Conservation (phyloP, 1,284 basidiomycete species). For the Leccinum pachyderme region DNA sequence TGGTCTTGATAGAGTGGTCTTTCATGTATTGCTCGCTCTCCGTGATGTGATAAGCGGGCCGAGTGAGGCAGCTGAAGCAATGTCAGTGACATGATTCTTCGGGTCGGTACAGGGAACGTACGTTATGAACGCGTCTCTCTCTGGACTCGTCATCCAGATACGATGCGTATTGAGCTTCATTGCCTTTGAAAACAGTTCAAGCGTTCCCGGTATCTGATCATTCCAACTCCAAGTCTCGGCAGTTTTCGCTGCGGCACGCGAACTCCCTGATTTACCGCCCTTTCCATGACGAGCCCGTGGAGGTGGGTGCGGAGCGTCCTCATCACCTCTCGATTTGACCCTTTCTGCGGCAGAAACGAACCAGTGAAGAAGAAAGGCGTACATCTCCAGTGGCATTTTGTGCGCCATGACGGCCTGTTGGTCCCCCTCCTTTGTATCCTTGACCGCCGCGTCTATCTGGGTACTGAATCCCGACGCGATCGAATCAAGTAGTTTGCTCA, state of each 20-base stretch:
- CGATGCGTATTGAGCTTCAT: slow-evolving; percentile 75
- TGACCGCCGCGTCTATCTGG: slow-evolving; percentile 66
- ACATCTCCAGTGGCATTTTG: slow-evolving; percentile 79
- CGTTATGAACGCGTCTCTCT: slow-evolving; percentile 83
- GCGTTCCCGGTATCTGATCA: slow-evolving; percentile 69
- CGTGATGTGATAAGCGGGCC: slow-evolving; percentile 82
- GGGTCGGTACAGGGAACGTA: slow-evolving; percentile 34
- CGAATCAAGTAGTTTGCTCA: slow-evolving; percentile 79
- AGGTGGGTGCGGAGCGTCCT: slow-evolving; percentile 48
- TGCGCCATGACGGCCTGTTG: slow-evolving; percentile 68
- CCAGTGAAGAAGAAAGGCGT: slow-evolving; percentile 86
- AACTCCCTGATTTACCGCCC: slow-evolving; percentile 55
- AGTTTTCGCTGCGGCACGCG: slow-evolving; percentile 42
- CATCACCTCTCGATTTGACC: slow-evolving; percentile 55
- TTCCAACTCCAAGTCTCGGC: slow-evolving; percentile 71
- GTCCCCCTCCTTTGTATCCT: slow-evolving; percentile 69
- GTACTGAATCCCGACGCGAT: slow-evolving; percentile 67
- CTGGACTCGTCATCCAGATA: slow-evolving; percentile 85
- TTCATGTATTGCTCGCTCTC: slow-evolving; percentile 93
- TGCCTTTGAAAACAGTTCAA: slow-evolving; percentile 70
- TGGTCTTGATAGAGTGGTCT: slow-evolving; percentile 62
- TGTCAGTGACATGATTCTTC: slow-evolving; percentile 10
- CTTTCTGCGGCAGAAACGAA: slow-evolving; percentile 78
- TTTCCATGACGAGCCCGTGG: slow-evolving; percentile 54
- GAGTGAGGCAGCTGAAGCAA: slow-evolving; percentile 72